phyloP scores from a whole-genome alignment of 1,139 yeast species.

The Hanseniaspora sp. region DNA sequence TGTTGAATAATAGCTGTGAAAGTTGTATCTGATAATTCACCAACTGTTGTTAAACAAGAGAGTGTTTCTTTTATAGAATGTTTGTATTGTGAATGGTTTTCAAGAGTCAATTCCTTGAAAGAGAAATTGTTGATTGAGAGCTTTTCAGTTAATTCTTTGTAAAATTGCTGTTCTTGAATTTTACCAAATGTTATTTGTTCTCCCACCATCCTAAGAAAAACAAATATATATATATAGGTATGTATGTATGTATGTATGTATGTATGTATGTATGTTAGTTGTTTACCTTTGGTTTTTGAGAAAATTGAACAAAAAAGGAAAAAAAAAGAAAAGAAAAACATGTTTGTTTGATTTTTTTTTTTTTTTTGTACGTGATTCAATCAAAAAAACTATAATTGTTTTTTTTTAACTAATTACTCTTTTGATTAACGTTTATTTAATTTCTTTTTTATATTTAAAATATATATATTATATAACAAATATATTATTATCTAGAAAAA shows the following conservation, averaged over 20 bases:
- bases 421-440: too few species aligned
- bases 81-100: constrained; percentile 5
- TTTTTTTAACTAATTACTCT: too few species aligned
- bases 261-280: too few species aligned
- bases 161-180: not conserved
- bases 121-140: not conserved
- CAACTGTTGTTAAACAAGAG: constrained; percentile 53
- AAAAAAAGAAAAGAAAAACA: too few species aligned
- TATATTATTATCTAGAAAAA: not conserved
- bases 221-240: too few species aligned
- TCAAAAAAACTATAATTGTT: too few species aligned
- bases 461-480: not conserved
- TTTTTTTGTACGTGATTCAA: too few species aligned
- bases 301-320: too few species aligned
- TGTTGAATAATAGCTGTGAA: not conserved
- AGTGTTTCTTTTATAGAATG: constrained; percentile 36
- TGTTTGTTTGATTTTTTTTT: too few species aligned
- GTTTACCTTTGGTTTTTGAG: too few species aligned
- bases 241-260: too few species aligned
- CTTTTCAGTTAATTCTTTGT: not conserved
- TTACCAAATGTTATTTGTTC: not conserved
- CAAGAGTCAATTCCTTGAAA: not conserved
- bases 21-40: constrained; percentile 34
- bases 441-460: too few species aligned
- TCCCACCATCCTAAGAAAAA: not conserved